phyloP scores from a whole-genome alignment of 306 rosid genomes.

The Argentina anserina region DNA sequence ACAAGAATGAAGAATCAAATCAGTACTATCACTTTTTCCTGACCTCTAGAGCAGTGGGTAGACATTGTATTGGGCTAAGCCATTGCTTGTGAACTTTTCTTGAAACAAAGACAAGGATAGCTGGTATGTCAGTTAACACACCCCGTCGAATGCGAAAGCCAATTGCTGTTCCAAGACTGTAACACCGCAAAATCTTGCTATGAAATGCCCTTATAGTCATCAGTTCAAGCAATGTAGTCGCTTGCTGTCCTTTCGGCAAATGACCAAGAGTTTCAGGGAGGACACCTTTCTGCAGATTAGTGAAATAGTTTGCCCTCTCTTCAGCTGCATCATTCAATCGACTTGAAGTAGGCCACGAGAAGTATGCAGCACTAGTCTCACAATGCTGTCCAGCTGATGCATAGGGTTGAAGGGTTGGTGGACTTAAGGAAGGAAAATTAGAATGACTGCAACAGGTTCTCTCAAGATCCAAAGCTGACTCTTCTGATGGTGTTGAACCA shows the following conservation, averaged over 20 bases:
- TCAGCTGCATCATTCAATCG: conserved; percentile 80
- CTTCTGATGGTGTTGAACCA: conserved; percentile 89
- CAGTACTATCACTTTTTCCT: conserved; percentile 9
- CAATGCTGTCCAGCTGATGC: conserved; percentile 97
- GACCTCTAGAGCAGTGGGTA: conserved; percentile 96
- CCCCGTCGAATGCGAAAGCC: conserved; percentile 92
- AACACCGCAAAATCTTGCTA: conserved; percentile 98
- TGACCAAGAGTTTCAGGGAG: conserved; percentile 83
- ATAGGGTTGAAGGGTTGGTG: conserved; percentile 82
- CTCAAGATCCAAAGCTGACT: conserved; percentile 93
- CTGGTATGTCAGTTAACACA: conserved; percentile 87
- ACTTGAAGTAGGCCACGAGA: conserved; percentile 94
- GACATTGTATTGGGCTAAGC: conserved; percentile 96
- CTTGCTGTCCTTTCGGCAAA: conserved; percentile 92
- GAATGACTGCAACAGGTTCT: conserved; percentile 86
- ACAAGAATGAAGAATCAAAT: conserved; percentile 19
- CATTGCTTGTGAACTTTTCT: conserved; percentile 99
- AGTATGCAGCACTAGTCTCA: conserved; percentile 90
- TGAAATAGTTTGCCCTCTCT: conserved; percentile 91
- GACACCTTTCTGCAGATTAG: conserved; percentile 89
- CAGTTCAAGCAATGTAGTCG: conserved; percentile 90
- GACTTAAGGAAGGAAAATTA: conserved; percentile 82
- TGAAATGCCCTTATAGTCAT: conserved; percentile 99
- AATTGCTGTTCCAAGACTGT: conserved; percentile 96
- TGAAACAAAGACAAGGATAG: conserved; percentile 95